A percentile compares a stretch with the other conserved stretches of the same genome.
phyloP scores from a whole-genome alignment of 805 yeast genomes.

The Helenozyma rhizophorensis region DNA sequence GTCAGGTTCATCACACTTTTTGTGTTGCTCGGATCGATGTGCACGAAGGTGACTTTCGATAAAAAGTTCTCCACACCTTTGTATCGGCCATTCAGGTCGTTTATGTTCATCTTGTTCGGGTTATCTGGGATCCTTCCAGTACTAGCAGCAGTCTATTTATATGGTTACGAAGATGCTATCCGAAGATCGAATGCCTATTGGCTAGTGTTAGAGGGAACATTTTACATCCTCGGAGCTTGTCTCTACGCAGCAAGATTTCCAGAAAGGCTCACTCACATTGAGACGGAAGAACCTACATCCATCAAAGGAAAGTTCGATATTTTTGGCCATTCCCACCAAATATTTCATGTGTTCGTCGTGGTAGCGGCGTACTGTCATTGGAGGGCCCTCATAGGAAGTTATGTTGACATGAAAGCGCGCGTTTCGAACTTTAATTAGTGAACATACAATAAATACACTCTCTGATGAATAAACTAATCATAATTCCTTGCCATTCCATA shows the following conservation, averaged over 20 bases:
- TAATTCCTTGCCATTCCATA: conserved; percentile 53
- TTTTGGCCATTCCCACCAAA: conserved; percentile 80
- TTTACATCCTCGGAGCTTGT: conserved; percentile 75
- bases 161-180: conserved; percentile 48
- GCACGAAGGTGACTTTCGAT: conserved; percentile 60
- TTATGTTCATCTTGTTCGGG: conserved; percentile 77
- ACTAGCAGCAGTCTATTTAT: conserved; percentile 42
- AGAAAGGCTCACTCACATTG: conserved; percentile 47
- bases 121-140: conserved; percentile 73
- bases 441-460: too few relatives aligned
- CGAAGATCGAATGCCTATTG: conserved; percentile 54
- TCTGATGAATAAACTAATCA: conserved; percentile 19
- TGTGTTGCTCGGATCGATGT: conserved; percentile 50
- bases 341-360: conserved; percentile 76
- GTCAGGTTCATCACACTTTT: conserved; percentile 44
- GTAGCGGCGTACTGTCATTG: conserved; percentile 74
- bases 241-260: conserved; percentile 79
- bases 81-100: conserved; percentile 75
- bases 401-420: conserved; percentile 18
- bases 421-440: not conserved
- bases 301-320: conserved; percentile 47
- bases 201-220: conserved; percentile 64
- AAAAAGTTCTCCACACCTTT: conserved; percentile 63
- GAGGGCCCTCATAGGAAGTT: conserved; percentile 44
- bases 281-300: conserved; percentile 15